Conservation (phyloP, 129 eudicot species). For the Tanacetum coccineum region DNA sequence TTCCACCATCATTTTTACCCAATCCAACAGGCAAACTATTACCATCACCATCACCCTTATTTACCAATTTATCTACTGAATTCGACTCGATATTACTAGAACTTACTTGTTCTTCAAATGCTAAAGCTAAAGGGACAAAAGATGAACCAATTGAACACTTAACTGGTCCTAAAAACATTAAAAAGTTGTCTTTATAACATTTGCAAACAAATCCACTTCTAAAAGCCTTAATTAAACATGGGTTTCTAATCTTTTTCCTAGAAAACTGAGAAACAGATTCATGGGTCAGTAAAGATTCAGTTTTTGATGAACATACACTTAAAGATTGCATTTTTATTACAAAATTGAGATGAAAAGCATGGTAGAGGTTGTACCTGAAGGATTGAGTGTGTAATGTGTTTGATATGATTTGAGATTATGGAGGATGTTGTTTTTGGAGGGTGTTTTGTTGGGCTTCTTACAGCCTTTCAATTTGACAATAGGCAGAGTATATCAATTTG, state of each 20-base stretch:
- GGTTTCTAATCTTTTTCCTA: slow-evolving; percentile 26
- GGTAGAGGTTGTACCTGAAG: slow-evolving; percentile 28
- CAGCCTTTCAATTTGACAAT: slow-evolving; percentile 28
- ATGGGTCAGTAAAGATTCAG: slow-evolving; percentile 16
- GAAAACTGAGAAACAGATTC: slow-evolving; percentile 18
- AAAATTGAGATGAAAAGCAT: slow-evolving; percentile 26
- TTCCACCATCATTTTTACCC: slow-evolving; percentile 17
- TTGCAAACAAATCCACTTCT: slow-evolving; percentile 28
- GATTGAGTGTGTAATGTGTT: slow-evolving; percentile 8
- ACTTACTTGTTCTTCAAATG: slow-evolving; percentile 50
- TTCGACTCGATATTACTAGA: slow-evolving; percentile 31
- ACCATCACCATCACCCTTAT: slow-evolving; percentile 11
- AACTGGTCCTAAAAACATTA: slow-evolving; percentile 26
- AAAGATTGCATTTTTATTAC: slow-evolving; percentile 33
- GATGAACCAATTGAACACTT: slow-evolving; percentile 30
- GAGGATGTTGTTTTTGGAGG: slow-evolving; percentile 11
- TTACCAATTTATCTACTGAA: slow-evolving; percentile 22
- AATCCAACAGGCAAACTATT: slow-evolving; percentile 9
- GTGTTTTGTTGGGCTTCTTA: slow-evolving; percentile 23
- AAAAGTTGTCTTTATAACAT: slow-evolving; percentile 20
- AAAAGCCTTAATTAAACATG: slow-evolving; percentile 21
- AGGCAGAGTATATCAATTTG: slow-evolving; percentile 2
- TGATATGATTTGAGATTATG: slow-evolving; percentile 6
- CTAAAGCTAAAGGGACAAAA: slow-evolving; percentile 45
- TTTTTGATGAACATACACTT: slow-evolving; percentile 24